Evolutionary conservation across 495 filamentous ascomycete genomes (phyloP).

Genomic region (Thermothielavioides terrestris): DNA sequence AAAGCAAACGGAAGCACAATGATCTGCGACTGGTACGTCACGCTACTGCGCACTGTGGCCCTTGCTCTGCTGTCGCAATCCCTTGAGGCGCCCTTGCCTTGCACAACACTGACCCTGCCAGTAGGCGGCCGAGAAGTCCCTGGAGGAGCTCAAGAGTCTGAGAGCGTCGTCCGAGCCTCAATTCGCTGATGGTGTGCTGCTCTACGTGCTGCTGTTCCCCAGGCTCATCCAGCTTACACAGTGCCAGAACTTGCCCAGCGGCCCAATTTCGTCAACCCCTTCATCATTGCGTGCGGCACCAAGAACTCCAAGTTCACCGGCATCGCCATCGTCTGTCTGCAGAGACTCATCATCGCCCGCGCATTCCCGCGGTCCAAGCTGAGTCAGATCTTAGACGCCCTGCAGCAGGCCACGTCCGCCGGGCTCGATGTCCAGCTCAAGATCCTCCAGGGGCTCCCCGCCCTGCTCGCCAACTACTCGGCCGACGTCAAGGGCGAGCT

Average conservation of each 20-base stretch:
- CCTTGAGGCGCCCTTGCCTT: neutral
- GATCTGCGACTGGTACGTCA: slow-evolving; percentile 79
- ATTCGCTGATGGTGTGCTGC: slow-evolving; percentile 63
- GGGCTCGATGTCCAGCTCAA: slow-evolving; percentile 92
- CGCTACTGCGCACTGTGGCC: neutral
- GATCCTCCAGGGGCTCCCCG: slow-evolving; percentile 88
- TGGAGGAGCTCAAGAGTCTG: slow-evolving; percentile 79
- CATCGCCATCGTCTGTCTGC: slow-evolving; percentile 78
- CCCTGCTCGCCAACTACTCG: slow-evolving; percentile 83
- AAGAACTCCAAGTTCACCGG: slow-evolving; percentile 81
- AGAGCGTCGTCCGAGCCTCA: slow-evolving; percentile 72
- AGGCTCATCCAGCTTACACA: slow-evolving; percentile 9
- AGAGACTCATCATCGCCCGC: slow-evolving; percentile 72
- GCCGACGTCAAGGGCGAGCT: slow-evolving; percentile 71
- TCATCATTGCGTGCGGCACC: slow-evolving; percentile 83
- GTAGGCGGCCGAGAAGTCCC: slow-evolving; percentile 86
- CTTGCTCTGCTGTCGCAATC: neutral
- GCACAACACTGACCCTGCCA: neutral
- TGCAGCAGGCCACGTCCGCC: slow-evolving; percentile 65
- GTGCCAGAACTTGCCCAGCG: slow-evolving; percentile 68
- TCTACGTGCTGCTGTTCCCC: neutral
- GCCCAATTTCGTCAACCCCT: slow-evolving; percentile 79
- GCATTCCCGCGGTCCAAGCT: slow-evolving; percentile 65
- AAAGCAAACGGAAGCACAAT: slow-evolving; percentile 85
- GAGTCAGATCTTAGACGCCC: slow-evolving; percentile 74